These are phyloP conservation scores for Colletotrichum tamarilloi DNA, from an alignment of 2,329 filamentous ascomycete species.

Conservation along the genomic window DNA sequence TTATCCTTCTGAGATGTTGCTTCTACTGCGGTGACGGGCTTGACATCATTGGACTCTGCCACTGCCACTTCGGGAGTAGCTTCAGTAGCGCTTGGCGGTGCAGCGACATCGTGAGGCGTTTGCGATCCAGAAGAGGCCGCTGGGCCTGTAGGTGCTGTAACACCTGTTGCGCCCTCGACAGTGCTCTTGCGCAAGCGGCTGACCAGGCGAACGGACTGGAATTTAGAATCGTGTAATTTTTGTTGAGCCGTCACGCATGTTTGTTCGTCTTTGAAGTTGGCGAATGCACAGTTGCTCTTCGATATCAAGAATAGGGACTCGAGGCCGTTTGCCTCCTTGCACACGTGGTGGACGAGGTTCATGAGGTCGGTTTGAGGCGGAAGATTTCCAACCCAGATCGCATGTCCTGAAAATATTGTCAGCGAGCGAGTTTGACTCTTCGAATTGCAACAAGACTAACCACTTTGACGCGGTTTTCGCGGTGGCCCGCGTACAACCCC, in stretches of 20 bases:
- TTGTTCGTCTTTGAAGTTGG: constrained; percentile 88
- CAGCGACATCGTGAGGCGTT: constrained; percentile 10
- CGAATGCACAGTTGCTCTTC: constrained; percentile 97
- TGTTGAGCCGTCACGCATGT: constrained; percentile 82
- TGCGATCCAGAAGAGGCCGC: constrained; percentile 49
- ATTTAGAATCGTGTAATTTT: constrained; percentile 90
- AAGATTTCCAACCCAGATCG: constrained; percentile 95
- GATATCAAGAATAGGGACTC: constrained; percentile 95
- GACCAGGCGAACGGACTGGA: constrained; percentile 86
- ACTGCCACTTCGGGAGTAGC: neutral
- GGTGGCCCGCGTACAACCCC: constrained; percentile 64
- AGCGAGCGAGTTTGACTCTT: constrained; percentile 27
- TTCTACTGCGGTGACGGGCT: constrained; percentile 29
- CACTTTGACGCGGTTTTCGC: constrained; percentile 70
- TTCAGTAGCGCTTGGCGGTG: neutral
- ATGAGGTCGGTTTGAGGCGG: constrained; percentile 85
- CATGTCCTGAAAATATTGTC: constrained; percentile 71
- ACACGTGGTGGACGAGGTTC: constrained; percentile 91
- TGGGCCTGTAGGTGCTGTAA: constrained; percentile 66
- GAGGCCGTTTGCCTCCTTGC: constrained; percentile 79
- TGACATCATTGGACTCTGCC: constrained; percentile 13
- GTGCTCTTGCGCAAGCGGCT: constrained; percentile 78
- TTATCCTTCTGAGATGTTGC: constrained; percentile 67
- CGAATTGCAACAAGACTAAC: constrained; percentile 48
- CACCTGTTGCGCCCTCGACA: constrained; percentile 56